Evolutionary conservation across 169 alveolate genomes (phyloP).

Genomic region (Plasmodium fragile): DNA sequence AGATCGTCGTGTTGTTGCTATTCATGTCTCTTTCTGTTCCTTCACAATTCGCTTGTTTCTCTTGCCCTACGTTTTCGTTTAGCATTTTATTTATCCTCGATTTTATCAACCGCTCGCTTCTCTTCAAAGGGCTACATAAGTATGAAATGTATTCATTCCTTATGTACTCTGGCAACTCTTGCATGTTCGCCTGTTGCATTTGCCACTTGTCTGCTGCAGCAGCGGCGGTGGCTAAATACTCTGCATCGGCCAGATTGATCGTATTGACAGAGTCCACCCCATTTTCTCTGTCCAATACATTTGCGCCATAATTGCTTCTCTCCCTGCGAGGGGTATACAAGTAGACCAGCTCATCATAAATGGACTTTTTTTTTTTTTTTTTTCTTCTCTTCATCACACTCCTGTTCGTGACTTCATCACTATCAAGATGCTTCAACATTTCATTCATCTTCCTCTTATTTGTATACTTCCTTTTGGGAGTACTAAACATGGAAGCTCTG

Average conservation of each 20-base stretch:
- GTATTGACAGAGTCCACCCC: neutral
- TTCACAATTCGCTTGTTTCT: neutral
- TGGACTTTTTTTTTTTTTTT: conserved; percentile 23
- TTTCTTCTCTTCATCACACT: neutral
- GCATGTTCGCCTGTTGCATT: conserved; percentile 56
- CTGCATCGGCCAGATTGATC: no score
- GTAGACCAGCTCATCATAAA: conserved; percentile 31
- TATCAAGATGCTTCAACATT: neutral
- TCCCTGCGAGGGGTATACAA: conserved; percentile 35
- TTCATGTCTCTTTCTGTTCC: neutral
- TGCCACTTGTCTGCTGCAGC: conserved; percentile 24
- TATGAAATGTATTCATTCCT: conserved; percentile 59
- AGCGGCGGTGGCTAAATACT: no score
- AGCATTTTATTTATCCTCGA: conserved; percentile 65
- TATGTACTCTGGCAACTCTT: conserved; percentile 54
- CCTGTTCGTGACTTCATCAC: neutral
- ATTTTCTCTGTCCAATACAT: neutral
- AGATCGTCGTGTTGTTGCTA: neutral
- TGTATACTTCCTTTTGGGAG: conserved; percentile 41
- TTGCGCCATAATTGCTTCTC: neutral
- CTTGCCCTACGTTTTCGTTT: conserved; percentile 15
- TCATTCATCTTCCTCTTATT: neutral
- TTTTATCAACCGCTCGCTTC: conserved; percentile 64
- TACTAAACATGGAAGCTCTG: conserved; percentile 9
- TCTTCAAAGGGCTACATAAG: conserved; percentile 44